Evolutionary conservation across 164 flowering plant genomes (phyloP).

Genomic region (Euptelea pleiosperma): DNA sequence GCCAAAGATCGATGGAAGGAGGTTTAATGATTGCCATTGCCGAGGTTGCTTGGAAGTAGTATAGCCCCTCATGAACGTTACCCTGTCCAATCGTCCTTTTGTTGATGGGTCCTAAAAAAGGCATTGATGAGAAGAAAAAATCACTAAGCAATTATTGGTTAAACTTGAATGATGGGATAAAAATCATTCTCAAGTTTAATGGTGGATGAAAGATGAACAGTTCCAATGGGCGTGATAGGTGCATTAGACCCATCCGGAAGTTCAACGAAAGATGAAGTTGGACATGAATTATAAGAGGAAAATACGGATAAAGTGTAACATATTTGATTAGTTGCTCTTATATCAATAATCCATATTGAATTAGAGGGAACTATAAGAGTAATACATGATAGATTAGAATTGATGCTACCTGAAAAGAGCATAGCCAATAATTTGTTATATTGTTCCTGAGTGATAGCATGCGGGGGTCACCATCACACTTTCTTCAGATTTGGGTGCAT

Average conservation of each 20-base stretch:
- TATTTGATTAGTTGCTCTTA: not conserved
- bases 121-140: not conserved
- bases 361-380: not conserved
- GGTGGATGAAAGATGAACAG: conserved; percentile 2
- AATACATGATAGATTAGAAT: not conserved
- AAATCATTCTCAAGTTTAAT: too few species aligned
- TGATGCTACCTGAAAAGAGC: not conserved
- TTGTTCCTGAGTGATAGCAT: not conserved
- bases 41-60: not conserved
- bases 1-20: not conserved
- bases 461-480: not conserved
- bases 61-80: not conserved
- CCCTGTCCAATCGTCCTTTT: conserved; percentile 1
- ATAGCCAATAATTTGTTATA: not conserved
- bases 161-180: not conserved
- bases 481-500: not conserved
- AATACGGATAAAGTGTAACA: not conserved
- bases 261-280: not conserved
- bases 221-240: not conserved
- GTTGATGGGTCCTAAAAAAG: not conserved
- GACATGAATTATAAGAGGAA: not conserved
- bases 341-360: conserved; percentile 4
- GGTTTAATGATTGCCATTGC: too few species aligned
- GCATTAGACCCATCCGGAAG: too few species aligned
- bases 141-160: not conserved